Evolutionary conservation across 2,329 filamentous ascomycete genomes (phyloP).

Genomic region (Hypocreales sp.): DNA sequence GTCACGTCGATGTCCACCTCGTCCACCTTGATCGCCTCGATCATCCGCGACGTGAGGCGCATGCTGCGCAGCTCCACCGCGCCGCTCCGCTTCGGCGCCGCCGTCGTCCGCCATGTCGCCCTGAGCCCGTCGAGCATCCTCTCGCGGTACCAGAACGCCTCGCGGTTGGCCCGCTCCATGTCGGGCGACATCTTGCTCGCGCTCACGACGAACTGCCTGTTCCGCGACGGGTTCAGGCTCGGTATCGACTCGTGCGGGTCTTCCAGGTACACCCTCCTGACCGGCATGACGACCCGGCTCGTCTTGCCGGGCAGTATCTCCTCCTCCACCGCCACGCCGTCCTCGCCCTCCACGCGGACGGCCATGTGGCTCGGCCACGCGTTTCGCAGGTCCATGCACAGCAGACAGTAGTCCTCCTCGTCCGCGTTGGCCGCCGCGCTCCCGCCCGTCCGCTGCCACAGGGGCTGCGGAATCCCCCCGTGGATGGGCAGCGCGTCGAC

Average conservation of each 20-base stretch:
- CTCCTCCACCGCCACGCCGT: conserved; percentile 33
- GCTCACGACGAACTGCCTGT: conserved; percentile 86
- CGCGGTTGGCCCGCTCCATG: conserved; percentile 58
- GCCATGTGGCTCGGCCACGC: conserved; percentile 72
- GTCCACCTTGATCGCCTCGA: conserved; percentile 68
- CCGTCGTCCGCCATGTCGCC: conserved; percentile 53
- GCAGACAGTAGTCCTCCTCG: conserved; percentile 59
- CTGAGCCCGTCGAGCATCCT: conserved; percentile 56
- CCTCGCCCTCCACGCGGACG: conserved; percentile 42
- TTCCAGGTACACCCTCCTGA: conserved; percentile 61
- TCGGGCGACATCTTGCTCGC: conserved; percentile 65
- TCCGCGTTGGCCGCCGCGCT: conserved; percentile 25
- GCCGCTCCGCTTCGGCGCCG: conserved; percentile 40
- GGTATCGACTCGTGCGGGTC: conserved; percentile 67
- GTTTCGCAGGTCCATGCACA: conserved; percentile 76
- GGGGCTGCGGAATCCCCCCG: conserved; percentile 42
- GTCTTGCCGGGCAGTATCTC: conserved; percentile 52
- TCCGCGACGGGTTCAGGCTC: conserved; percentile 62
- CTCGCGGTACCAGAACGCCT: conserved; percentile 87
- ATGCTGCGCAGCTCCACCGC: conserved; percentile 63
- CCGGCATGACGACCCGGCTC: conserved; percentile 58
- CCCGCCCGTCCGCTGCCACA: conserved; percentile 36
- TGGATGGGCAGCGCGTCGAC: conserved; percentile 67
- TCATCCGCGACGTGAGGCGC: conserved; percentile 60
- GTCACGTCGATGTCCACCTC: conserved; percentile 56